These are phyloP conservation scores for Ceratobasidium theobromae DNA, from an alignment of 1,284 basidiomycete genomes.

Conservation along the genomic window DNA sequence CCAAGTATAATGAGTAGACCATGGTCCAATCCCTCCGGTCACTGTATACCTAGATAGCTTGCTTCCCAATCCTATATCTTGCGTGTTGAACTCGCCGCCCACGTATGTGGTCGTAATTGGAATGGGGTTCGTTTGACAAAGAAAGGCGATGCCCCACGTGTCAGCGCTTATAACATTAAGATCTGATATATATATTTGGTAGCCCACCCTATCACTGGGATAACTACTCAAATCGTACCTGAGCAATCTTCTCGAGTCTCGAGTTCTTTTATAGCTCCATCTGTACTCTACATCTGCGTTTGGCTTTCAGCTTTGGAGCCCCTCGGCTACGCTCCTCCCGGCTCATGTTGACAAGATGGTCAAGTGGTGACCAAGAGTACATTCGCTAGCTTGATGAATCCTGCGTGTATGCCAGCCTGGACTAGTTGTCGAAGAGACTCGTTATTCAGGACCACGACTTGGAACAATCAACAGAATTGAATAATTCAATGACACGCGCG, in stretches of 20 bases:
- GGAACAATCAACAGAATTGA: slow-evolving; percentile 66
- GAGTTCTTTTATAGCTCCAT: neutral
- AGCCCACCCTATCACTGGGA: neutral
- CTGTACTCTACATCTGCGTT: slow-evolving; percentile 6
- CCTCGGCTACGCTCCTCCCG: slow-evolving; percentile 72
- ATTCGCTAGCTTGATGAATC: slow-evolving; percentile 71
- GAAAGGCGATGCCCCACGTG: slow-evolving; percentile 15
- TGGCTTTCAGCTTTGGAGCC: slow-evolving; percentile 62
- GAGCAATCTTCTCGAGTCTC: neutral
- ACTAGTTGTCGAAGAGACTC: slow-evolving; percentile 76
- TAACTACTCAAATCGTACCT: neutral
- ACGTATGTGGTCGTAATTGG: neutral
- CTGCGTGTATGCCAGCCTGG: slow-evolving; percentile 62
- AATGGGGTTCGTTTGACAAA: neutral
- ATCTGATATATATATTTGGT: neutral
- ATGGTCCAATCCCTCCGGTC: too few species aligned
- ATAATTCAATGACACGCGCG: neutral
- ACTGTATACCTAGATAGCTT: too few species aligned
- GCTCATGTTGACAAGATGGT: slow-evolving; percentile 65
- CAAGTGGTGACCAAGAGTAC: slow-evolving; percentile 64
- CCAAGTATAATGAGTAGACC: too few species aligned
- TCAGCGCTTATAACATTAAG: neutral
- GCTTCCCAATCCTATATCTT: too few species aligned
- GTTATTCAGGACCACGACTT: slow-evolving; percentile 77
- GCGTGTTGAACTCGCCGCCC: too few species aligned